Conservation (phyloP, 495 filamentous ascomycete genomes). For the Aspergillus mulundensis region DNA sequence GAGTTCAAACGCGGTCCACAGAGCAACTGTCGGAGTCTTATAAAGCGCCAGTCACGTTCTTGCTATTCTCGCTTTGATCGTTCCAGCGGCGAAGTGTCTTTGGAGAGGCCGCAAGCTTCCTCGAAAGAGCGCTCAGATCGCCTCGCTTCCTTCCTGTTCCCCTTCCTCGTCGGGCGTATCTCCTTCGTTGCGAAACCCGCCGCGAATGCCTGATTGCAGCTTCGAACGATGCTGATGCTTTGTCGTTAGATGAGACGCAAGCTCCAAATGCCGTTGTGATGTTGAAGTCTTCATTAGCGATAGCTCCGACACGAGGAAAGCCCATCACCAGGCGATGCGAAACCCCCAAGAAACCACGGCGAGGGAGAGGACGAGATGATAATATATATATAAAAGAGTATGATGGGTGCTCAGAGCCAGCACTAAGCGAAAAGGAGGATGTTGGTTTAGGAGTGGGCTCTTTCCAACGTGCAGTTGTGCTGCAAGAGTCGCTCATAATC, state of each 20-base stretch:
- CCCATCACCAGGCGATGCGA: background rate
- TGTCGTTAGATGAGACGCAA: background rate
- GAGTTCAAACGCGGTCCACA: conserved; percentile 11
- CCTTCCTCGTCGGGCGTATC: background rate
- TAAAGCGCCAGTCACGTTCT: background rate
- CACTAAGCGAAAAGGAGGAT: background rate
- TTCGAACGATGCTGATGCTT: background rate
- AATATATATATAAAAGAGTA: background rate
- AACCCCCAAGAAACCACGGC: background rate
- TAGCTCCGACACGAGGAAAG: background rate
- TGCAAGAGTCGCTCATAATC: conserved; percentile 15
- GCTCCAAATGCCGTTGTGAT: background rate
- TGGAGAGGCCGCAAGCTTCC: background rate
- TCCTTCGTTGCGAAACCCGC: background rate
- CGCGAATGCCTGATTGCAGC: background rate
- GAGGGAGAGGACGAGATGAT: background rate
- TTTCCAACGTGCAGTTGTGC: conserved; percentile 23
- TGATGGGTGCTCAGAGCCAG: background rate
- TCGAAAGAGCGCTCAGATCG: background rate
- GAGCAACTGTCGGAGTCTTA: conserved; percentile 10
- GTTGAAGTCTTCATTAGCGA: background rate
- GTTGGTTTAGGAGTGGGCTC: conserved; percentile 16
- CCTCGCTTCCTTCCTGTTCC: background rate
- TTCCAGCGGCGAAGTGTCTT: background rate
- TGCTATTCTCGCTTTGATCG: background rate